phyloP scores from a whole-genome alignment of 768 basidiomycete genomes.

The Dentipellis sp. region DNA sequence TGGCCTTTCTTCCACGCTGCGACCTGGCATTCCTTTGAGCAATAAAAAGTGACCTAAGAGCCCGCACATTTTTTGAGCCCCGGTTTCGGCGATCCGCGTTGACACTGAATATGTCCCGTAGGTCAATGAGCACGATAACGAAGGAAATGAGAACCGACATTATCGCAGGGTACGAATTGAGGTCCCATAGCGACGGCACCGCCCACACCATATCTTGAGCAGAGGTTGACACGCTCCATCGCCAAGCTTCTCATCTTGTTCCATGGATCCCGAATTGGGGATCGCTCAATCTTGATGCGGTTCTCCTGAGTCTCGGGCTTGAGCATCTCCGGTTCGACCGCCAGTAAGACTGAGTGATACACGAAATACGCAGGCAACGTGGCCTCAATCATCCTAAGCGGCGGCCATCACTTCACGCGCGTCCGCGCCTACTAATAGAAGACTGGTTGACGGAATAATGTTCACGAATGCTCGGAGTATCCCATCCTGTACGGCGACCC shows the following conservation, averaged over 20 bases:
- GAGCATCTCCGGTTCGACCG: neutral
- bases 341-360: neutral
- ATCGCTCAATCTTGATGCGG: neutral
- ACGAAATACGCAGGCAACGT: neutral
- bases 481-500: conserved; percentile 23
- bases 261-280: neutral
- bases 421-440: conserved; percentile 21
- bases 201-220: too few species aligned
- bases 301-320: neutral
- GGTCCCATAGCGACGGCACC: too few species aligned
- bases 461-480: conserved; percentile 22
- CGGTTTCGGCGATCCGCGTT: conserved; percentile 25
- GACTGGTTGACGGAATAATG: conserved; percentile 19
- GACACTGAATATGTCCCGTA: conserved; percentile 25
- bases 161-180: neutral
- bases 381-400: neutral
- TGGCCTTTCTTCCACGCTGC: conserved; percentile 29
- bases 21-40: conserved; percentile 30
- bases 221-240: neutral
- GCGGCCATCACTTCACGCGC: conserved; percentile 20
- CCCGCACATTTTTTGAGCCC: conserved; percentile 26
- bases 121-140: neutral
- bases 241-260: neutral
- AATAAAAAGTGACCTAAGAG: conserved; percentile 28
- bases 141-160: neutral